Percentiles rank a stretch among this genome's conserved stretches.
phyloP scores from a whole-genome alignment of 306 rosid species.

The Myrica gale region DNA sequence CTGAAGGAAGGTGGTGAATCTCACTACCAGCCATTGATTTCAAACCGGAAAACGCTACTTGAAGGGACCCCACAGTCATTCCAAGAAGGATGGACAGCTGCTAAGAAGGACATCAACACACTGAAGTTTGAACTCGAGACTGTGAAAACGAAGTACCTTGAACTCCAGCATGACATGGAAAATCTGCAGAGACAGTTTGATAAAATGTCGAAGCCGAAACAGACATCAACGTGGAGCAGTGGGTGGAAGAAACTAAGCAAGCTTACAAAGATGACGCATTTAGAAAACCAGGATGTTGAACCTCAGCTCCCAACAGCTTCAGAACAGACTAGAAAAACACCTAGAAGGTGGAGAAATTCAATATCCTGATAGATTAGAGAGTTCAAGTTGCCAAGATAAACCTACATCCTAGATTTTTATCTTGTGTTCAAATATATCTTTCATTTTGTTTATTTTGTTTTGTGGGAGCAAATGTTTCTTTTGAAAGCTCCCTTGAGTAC shows the following conservation, averaged over 20 bases:
- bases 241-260: conserved; percentile 98
- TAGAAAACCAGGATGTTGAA: conserved; percentile 55
- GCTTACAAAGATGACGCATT: conserved; percentile 52
- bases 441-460: conserved; percentile 6
- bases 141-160: conserved; percentile 75
- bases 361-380: conserved; percentile 49
- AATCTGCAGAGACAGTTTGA: conserved; percentile 88
- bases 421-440: conserved; percentile 20
- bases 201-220: conserved; percentile 77
- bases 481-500: conserved; percentile 24
- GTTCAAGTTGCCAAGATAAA: conserved; percentile 10
- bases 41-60: conserved; percentile 73
- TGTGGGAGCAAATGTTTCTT: conserved; percentile 25
- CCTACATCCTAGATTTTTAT: conserved; percentile 20
- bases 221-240: conserved; percentile 82
- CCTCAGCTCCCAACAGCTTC: conserved; percentile 35
- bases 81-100: conserved; percentile 95
- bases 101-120: conserved; percentile 91
- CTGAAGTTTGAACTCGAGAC: conserved; percentile 89
- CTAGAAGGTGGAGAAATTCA: conserved; percentile 95
- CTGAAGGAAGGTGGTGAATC: conserved; percentile 66
- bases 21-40: conserved; percentile 58
- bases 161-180: conserved; percentile 84
- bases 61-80: conserved; percentile 95
- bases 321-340: conserved; percentile 60